These are phyloP conservation scores for Penicillium robsamsonii DNA, from an alignment of 495 filamentous ascomycete genomes.

Conservation along the genomic window DNA sequence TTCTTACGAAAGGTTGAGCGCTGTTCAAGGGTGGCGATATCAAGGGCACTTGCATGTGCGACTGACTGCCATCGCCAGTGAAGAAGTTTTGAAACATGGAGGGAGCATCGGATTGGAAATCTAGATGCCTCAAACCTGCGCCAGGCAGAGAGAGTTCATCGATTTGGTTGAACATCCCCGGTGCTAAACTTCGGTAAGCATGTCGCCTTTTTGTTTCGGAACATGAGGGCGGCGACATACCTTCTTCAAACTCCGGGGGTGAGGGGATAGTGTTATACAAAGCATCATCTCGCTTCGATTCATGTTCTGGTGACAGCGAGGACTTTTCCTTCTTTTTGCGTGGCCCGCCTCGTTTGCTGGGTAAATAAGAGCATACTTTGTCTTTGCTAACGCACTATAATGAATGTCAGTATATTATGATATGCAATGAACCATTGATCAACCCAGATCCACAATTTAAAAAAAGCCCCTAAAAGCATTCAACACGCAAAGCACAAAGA, in stretches of 20 bases:
- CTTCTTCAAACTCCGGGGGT: constrained; percentile 33
- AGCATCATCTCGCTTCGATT: constrained; percentile 23
- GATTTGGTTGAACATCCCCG: constrained; percentile 45
- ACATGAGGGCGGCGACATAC: constrained; percentile 24
- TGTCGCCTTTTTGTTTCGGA: background rate
- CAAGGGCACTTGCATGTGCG: constrained; percentile 35
- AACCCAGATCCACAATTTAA: background rate
- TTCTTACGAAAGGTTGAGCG: constrained; percentile 35
- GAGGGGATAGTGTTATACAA: constrained; percentile 23
- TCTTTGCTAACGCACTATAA: constrained; percentile 52
- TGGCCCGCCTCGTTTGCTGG: constrained; percentile 57
- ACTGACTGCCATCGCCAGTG: constrained; percentile 22
- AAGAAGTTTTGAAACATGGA: constrained; percentile 41
- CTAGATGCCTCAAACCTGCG: constrained; percentile 42
- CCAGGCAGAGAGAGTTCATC: constrained; percentile 45
- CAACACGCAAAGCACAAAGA: constrained; percentile 2
- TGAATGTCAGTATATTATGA: background rate
- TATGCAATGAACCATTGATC: background rate
- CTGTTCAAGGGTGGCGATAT: constrained; percentile 32
- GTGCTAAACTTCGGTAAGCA: constrained; percentile 21
- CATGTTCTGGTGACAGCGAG: constrained; percentile 25
- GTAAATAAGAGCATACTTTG: constrained; percentile 54
- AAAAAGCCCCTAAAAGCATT: background rate
- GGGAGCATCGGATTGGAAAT: constrained; percentile 38
- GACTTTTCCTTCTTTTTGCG: constrained; percentile 45